Evolutionary conservation across 805 yeast genomes (phyloP), one percentile per base, ranked within the genome.

Genomic region (Candida sakaeoensis): DNA sequence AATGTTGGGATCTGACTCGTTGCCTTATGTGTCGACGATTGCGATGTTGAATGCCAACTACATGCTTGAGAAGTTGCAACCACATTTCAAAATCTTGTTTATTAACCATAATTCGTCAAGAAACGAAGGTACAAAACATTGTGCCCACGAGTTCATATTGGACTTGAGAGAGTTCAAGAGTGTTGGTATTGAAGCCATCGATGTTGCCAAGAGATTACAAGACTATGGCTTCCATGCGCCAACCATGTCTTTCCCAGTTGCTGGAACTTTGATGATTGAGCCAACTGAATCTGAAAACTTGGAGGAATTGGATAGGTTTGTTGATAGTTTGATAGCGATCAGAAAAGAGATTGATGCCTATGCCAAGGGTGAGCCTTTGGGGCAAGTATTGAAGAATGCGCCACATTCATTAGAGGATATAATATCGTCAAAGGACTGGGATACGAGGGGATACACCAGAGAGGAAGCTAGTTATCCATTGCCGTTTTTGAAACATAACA

Each of bases 141-240:
- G 98, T 69, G 99, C 95, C 2, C 99, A 93, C 63, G 99, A 93
- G 65, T 93, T 93, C 60, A 93, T 93, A 53, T 70, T 93, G 43
- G 99, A 93, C 61, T 70, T 90, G 48, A 79, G 98, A 61, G 86
- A 82, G 24, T 87, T 82, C 70, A 89, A 90, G 64, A 61, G 75
- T 2, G 51, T 76, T 37, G 95, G 95, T 16, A 72, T 91, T 40
- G 97, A 93, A 66, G 97, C 97, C 15, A 87, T 91, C 52, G 99
- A 93, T 60, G 81, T 93, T 44, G 98, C 99, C 42, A 93, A 93
- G 71, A 80, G 99, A 63, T 74, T 93, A 45, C 98, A 93, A 67
- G 99, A 93, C 66, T 93, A 91, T 60, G 96, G 98, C 0, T 93
- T 93, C 79, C 99, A 93, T 64, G 96, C 96, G 1, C 99, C 99